phyloP scores from a whole-genome alignment of 2,329 filamentous ascomycete species.

The Pseudopyrenochaeta lycopersici region DNA sequence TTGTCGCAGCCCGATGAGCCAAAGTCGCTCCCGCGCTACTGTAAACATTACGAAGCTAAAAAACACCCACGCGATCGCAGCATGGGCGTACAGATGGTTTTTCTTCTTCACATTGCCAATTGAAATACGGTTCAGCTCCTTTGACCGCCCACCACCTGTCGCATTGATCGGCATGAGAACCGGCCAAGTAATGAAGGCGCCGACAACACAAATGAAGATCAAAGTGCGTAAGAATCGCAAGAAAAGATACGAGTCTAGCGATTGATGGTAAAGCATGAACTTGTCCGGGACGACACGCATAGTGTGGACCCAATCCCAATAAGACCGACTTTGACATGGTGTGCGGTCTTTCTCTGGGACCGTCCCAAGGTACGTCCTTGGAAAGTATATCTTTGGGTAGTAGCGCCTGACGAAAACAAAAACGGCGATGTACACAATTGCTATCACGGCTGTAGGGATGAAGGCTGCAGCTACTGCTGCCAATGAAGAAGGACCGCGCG shows the following conservation, averaged over 20 bases:
- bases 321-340: conserved; percentile 45
- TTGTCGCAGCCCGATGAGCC: conserved; percentile 91
- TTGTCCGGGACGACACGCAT: conserved; percentile 71
- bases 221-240: conserved; percentile 86
- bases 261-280: conserved; percentile 87
- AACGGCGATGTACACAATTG: conserved; percentile 36
- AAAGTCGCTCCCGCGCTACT: conserved; percentile 87
- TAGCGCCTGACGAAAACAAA: conserved; percentile 54
- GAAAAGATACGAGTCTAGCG: conserved; percentile 90
- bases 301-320: conserved; percentile 54
- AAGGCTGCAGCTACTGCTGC: conserved; percentile 46
- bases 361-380: conserved; percentile 56
- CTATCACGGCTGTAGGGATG: conserved; percentile 43
- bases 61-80: conserved; percentile 82
- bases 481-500: conserved; percentile 42
- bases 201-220: conserved; percentile 81
- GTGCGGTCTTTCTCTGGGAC: conserved; percentile 53
- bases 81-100: conserved; percentile 77
- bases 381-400: conserved; percentile 56
- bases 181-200: conserved; percentile 85
- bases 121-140: conserved; percentile 78
- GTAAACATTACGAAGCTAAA: conserved; percentile 88
- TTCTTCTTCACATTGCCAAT: conserved; percentile 78
- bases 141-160: conserved; percentile 73
- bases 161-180: conserved; percentile 88